Evolutionary conservation across 129 eudicot genomes (phyloP).

Genomic region (Solidago caesia): DNA sequence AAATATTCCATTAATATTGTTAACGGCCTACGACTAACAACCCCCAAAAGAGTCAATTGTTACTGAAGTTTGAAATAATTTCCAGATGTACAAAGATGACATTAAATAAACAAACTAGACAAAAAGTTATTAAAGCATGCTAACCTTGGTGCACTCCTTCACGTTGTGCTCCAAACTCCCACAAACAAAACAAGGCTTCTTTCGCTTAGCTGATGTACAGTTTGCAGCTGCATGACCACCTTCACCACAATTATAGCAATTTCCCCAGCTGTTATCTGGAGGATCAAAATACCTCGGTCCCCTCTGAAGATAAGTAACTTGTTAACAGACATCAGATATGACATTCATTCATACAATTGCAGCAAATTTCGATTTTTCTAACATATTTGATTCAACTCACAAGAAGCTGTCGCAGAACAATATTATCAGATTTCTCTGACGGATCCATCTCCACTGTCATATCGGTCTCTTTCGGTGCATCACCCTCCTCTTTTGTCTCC

Average conservation of each 20-base stretch:
- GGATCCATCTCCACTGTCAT: conserved; percentile 37
- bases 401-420: conserved; percentile 85
- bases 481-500: conserved; percentile 37
- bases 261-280: conserved; percentile 91
- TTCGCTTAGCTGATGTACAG: conserved; percentile 74
- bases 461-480: conserved; percentile 32
- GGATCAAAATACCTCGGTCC: conserved; percentile 99
- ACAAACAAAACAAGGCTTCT: conserved; percentile 92
- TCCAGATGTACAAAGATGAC: not conserved
- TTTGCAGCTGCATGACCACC: conserved; percentile 71
- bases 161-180: conserved; percentile 94
- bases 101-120: not conserved
- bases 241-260: conserved; percentile 98
- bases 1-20: not conserved
- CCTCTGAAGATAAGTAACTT: conserved; percentile 54
- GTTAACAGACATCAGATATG: conserved; percentile 28
- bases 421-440: conserved; percentile 59
- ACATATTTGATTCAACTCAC: conserved; percentile 63
- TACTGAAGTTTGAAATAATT: not conserved
- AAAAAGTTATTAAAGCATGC: conserved; percentile 16
- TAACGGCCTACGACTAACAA: not conserved
- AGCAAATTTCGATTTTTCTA: conserved; percentile 26
- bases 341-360: conserved; percentile 28
- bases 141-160: conserved; percentile 75
- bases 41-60: not conserved